Evolutionary conservation across 2,329 filamentous ascomycete genomes (phyloP), one percentile per base, ranked within the genome.

Genomic region (Hypoxylon sp.): DNA sequence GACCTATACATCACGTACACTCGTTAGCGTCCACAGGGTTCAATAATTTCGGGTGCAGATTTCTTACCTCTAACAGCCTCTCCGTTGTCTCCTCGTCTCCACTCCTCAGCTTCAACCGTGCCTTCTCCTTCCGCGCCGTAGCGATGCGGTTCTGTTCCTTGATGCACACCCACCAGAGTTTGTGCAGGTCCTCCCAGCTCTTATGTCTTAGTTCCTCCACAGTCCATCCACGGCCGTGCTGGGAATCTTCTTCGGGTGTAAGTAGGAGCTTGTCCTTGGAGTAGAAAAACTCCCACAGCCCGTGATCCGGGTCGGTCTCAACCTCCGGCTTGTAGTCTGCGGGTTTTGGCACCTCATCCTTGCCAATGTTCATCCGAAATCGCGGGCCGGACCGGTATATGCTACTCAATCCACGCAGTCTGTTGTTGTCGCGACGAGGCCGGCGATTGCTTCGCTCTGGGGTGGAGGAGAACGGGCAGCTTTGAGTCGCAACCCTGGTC

Each of bases 271-370:
- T 87, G 70, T 88, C 87, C 70, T 90, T 86, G 68, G 85, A 85
- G 75, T 90, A 89, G 81, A 99, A 98, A 82, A 99, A 99, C 0
- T 88, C 91, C 91, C 93, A 98, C 10, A 99, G 89, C 30, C 94
- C 95, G 80, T 99, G 96, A 71, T 94, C 82, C 28, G 89, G 85
- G 77, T 93, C 90, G 45, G 85, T 86, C 69, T 87, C 78, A 32
- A 91, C 79, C 50, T 83, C 79, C 59, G 88, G 87, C 76, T 88
- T 85, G 67, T 85, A 85, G 61, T 90, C 84, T 21, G 89, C 87
- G 5, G 96, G 94, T 76, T 87, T 86, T 0, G 95, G 95, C 60
- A 97, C 83, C 55, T 89, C 84, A 48, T 90, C 86, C 75, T 91
- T 88, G 45, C 88, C 90, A 66, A 96, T 90, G 17, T 91, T 92